Evolutionary conservation across 441 rosid genomes (phyloP).

Genomic region (Jatropha multifida): DNA sequence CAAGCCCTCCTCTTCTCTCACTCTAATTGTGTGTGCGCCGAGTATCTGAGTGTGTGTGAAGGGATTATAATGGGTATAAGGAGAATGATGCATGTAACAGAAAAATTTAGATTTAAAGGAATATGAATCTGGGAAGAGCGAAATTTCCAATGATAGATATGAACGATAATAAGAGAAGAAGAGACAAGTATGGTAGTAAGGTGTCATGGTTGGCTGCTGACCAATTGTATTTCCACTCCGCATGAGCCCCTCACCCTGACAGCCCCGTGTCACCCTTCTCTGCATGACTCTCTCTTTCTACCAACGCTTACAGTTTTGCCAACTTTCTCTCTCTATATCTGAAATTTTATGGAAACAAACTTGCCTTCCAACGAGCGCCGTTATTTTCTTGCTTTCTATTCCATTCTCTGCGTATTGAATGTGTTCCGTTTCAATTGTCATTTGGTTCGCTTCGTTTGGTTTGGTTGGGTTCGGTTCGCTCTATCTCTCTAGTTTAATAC

Average conservation of each 20-base stretch:
- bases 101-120: neutral
- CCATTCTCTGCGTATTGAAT: neutral
- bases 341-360: constrained; percentile 22
- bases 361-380: constrained; percentile 1
- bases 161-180: constrained; percentile 22
- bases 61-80: neutral
- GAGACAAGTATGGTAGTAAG: constrained; percentile 31
- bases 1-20: too few species aligned
- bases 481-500: too few species aligned
- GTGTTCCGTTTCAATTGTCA: neutral
- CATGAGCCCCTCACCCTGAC: neutral
- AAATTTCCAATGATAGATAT: constrained; percentile 24
- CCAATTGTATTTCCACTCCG: constrained; percentile 21
- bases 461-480: too few species aligned
- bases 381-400: neutral
- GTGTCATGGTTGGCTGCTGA: constrained; percentile 24
- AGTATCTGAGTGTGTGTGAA: neutral
- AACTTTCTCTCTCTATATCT: constrained; percentile 19
- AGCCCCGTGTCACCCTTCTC: constrained; percentile 21
- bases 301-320: neutral
- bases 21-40: neutral
- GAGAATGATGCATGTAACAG: neutral
- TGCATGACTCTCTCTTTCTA: constrained; percentile 9
- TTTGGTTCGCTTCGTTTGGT: neutral
- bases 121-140: constrained; percentile 1